Conservation (phyloP, 1,284 basidiomycete genomes). For the Boletellus deceptivus region DNA sequence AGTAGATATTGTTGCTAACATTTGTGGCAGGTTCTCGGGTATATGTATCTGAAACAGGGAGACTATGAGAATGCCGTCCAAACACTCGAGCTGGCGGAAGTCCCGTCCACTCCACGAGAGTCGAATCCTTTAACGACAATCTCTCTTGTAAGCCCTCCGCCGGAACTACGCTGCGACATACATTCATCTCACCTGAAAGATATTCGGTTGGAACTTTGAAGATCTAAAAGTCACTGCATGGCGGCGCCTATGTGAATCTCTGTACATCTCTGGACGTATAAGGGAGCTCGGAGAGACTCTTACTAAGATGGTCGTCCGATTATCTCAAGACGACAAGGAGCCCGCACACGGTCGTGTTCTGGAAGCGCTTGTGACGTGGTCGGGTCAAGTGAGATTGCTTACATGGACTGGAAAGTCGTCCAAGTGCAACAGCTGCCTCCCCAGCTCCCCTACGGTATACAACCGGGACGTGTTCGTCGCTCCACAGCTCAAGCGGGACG, state of each 20-base stretch:
- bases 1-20: neutral
- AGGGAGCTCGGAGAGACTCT: neutral
- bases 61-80: conserved; percentile 2
- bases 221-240: neutral
- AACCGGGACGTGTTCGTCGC: no score
- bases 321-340: no score
- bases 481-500: no score
- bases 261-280: neutral
- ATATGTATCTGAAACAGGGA: conserved; percentile 2
- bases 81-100: neutral
- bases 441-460: no score
- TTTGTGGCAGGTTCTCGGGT: neutral
- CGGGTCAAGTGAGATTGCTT: no score
- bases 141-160: no score
- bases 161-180: neutral
- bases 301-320: no score
- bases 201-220: neutral
- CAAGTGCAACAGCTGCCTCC: no score
- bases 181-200: neutral
- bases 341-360: no score
- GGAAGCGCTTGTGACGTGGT: no score
- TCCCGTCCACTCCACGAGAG: neutral
- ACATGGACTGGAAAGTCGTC: no score
- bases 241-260: neutral
- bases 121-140: neutral